A percentile compares a stretch with the other conserved stretches of the same genome.
phyloP scores from a whole-genome alignment of 352 stramenopile genomes.

The Phytophthora ramorum region DNA sequence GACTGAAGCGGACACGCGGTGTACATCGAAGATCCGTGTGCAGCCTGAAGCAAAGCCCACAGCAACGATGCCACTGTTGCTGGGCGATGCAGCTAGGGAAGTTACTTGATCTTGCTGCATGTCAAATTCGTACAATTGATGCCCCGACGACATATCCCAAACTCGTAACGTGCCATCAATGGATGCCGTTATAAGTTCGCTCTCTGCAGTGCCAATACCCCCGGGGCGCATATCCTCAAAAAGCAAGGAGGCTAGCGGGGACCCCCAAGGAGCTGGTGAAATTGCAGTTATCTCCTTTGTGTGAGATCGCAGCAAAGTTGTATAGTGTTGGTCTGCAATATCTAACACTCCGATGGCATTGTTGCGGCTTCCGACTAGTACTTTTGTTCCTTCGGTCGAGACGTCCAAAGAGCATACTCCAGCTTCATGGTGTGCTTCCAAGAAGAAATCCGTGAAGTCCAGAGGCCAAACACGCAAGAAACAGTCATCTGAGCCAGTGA shows the following conservation, averaged over 20 bases:
- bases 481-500: slow-evolving; percentile 88
- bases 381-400: slow-evolving; percentile 78
- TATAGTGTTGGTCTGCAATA: slow-evolving; percentile 84
- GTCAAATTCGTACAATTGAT: slow-evolving; percentile 88
- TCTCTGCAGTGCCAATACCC: slow-evolving; percentile 6
- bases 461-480: slow-evolving; percentile 92
- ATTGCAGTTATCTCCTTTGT: slow-evolving; percentile 56
- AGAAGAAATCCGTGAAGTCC: slow-evolving; percentile 93
- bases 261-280: slow-evolving; percentile 31
- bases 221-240: slow-evolving; percentile 13
- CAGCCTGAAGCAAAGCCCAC: slow-evolving; percentile 84
- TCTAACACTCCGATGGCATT: slow-evolving; percentile 89
- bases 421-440: slow-evolving; percentile 89
- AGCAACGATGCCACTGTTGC: slow-evolving; percentile 51
- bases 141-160: slow-evolving; percentile 69
- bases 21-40: slow-evolving; percentile 88
- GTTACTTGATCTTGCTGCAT: slow-evolving; percentile 72
- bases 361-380: slow-evolving; percentile 74
- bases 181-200: slow-evolving; percentile 70
- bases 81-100: slow-evolving; percentile 58
- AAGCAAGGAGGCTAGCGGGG: slow-evolving; percentile 28
- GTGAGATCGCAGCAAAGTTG: slow-evolving; percentile 84
- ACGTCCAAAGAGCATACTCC: slow-evolving; percentile 73
- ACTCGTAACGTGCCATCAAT: slow-evolving; percentile 85
- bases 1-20: slow-evolving; percentile 1